Percentiles rank a stretch among this genome's conserved stretches.
Evolutionary conservation across 495 filamentous ascomycete genomes (phyloP).

Genomic region (Aspergillus egyptiacus): DNA sequence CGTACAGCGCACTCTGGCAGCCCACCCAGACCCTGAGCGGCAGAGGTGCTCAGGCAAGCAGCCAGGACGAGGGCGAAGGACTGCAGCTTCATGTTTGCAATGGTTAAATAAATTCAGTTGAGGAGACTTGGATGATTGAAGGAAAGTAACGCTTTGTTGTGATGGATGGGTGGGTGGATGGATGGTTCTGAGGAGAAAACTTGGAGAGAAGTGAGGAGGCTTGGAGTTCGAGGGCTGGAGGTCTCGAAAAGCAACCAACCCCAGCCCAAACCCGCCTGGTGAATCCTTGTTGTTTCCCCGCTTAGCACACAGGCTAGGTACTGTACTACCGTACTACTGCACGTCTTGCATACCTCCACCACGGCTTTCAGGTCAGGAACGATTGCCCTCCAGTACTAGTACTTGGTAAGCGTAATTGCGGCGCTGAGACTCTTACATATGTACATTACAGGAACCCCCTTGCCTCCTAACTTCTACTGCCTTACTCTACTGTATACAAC

Average conservation of each 20-base stretch:
- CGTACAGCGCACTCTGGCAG: conserved; percentile 49
- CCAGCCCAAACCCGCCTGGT: no score
- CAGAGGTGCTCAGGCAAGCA: conserved; percentile 27
- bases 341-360: no score
- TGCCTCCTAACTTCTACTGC: no score
- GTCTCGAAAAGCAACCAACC: no score
- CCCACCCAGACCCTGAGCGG: conserved; percentile 35
- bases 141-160: not conserved
- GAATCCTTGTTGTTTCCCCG: no score
- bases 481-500: no score
- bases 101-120: not conserved
- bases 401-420: not conserved
- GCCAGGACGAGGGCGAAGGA: conserved; percentile 26
- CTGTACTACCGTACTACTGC: no score
- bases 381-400: not conserved
- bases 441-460: no score
- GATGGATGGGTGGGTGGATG: not conserved
- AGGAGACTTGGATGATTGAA: not conserved
- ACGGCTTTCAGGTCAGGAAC: not conserved
- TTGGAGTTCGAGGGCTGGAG: no score
- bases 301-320: no score
- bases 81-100: conserved; percentile 34
- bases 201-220: not conserved
- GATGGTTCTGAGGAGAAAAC: not conserved
- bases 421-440: not conserved